Conservation (phyloP, 2,329 filamentous ascomycete genomes). For the Fusarium sp. region DNA sequence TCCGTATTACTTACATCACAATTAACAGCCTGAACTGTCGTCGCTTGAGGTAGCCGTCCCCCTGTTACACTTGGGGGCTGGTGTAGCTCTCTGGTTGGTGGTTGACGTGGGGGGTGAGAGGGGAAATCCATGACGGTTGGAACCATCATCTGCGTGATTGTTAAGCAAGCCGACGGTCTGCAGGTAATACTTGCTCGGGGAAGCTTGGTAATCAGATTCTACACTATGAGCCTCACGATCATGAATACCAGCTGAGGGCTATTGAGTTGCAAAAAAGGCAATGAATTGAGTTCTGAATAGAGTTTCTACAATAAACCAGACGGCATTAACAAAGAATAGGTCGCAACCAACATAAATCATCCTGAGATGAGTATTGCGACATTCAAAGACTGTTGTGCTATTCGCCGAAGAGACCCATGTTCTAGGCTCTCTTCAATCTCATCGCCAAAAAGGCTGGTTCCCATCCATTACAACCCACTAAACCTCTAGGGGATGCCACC, state of each 20-base stretch:
- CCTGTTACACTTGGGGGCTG: not conserved
- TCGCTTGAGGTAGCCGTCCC: not conserved
- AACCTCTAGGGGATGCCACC: constrained; percentile 14
- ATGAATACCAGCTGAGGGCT: not conserved
- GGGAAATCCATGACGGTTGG: constrained; percentile 36
- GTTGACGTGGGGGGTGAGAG: constrained; percentile 29
- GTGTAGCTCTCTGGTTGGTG: constrained; percentile 13
- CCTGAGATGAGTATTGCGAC: constrained; percentile 13
- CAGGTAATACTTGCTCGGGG: constrained; percentile 5
- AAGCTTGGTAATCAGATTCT: constrained; percentile 25
- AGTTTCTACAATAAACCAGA: not conserved
- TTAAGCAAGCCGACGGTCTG: constrained; percentile 33
- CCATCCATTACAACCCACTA: constrained; percentile 16
- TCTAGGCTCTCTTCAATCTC: constrained; percentile 17
- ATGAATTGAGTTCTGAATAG: not conserved
- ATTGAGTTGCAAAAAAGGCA: not conserved
- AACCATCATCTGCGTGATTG: constrained; percentile 35
- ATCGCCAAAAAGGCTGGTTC: constrained; percentile 6
- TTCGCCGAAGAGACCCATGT: constrained; percentile 12
- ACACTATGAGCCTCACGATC: not conserved
- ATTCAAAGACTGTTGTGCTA: constrained; percentile 5
- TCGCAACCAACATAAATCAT: not conserved
- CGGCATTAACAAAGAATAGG: not conserved
- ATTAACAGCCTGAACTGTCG: not conserved
- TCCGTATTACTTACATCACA: not conserved